Percentiles rank a stretch among this genome's conserved stretches.
Evolutionary conservation across 108 stramenopile genomes (phyloP).

Genomic region (Epithemia pelagica): DNA sequence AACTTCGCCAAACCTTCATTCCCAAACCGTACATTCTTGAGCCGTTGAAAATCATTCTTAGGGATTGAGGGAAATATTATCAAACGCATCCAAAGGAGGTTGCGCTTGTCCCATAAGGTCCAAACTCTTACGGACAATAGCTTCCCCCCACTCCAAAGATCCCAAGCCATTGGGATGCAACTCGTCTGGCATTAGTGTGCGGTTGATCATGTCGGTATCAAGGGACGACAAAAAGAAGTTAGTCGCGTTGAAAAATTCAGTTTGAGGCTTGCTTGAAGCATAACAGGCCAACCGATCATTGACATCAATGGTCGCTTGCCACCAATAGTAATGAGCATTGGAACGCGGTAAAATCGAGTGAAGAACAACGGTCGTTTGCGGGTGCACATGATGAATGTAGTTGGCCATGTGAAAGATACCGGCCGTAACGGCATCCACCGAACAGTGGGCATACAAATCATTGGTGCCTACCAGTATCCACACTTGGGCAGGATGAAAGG

Average conservation of each 20-base stretch:
- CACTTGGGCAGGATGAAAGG: neutral
- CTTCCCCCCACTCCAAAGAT: constrained; percentile 10
- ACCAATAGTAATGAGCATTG: neutral
- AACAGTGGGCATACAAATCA: constrained; percentile 6
- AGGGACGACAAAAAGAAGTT: neutral
- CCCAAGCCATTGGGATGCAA: constrained; percentile 18
- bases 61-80: too few species aligned
- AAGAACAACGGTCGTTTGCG: constrained; percentile 7
- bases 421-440: neutral
- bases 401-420: constrained; percentile 9
- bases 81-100: neutral
- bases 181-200: constrained; percentile 12
- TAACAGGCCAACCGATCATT: constrained; percentile 11
- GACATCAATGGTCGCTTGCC: neutral
- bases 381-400: neutral
- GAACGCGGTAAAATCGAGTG: constrained; percentile 9
- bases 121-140: constrained; percentile 6
- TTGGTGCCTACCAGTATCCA: constrained; percentile 13
- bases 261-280: neutral
- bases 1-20: too few species aligned
- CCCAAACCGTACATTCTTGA: too few species aligned
- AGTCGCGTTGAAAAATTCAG: constrained; percentile 9
- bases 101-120: neutral
- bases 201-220: neutral
- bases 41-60: too few species aligned